Evolutionary conservation across 805 yeast genomes (phyloP).

Genomic region (Ogataea siamensis): DNA sequence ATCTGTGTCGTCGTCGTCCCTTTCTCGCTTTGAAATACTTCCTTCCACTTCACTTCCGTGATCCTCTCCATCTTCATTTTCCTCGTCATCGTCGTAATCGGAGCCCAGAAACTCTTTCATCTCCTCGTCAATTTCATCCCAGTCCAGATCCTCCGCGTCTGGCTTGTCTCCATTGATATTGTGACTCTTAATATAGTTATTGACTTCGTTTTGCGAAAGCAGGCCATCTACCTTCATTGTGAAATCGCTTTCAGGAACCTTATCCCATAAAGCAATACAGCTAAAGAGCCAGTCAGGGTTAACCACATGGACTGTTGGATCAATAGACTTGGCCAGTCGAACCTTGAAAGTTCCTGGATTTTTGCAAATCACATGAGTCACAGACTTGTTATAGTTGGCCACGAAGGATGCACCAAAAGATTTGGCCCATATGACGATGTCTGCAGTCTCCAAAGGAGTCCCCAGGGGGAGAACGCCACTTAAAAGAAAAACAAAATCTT

Average conservation of each 20-base stretch:
- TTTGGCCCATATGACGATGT: constrained; percentile 87
- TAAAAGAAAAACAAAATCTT: constrained; percentile 68
- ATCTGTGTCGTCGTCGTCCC: constrained; percentile 24
- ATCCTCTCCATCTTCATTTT: constrained; percentile 29
- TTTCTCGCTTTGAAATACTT: constrained; percentile 19
- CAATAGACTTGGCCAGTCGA: constrained; percentile 64
- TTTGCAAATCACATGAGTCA: constrained; percentile 87
- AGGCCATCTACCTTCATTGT: constrained; percentile 49
- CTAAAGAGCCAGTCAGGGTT: constrained; percentile 91
- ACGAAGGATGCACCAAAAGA: constrained; percentile 89
- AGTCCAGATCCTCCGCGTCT: constrained; percentile 44
- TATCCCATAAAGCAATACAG: constrained; percentile 77
- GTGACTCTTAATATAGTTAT: constrained; percentile 38
- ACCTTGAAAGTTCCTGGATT: constrained; percentile 83
- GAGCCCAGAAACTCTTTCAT: constrained; percentile 49
- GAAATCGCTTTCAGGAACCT: constrained; percentile 60
- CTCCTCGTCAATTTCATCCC: constrained; percentile 55
- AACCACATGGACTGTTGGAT: constrained; percentile 68
- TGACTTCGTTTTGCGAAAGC: constrained; percentile 45
- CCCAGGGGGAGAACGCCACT: constrained; percentile 93
- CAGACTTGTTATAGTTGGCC: constrained; percentile 62
- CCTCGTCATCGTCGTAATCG: constrained; percentile 43
- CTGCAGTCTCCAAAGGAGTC: constrained; percentile 66
- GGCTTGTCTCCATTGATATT: constrained; percentile 40
- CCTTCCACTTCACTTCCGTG: constrained; percentile 21